Evolutionary conservation across 2,329 filamentous ascomycete species (phyloP), one percentile per base, ranked within the genome.

Genomic region (Pseudogymnoascus sp.): DNA sequence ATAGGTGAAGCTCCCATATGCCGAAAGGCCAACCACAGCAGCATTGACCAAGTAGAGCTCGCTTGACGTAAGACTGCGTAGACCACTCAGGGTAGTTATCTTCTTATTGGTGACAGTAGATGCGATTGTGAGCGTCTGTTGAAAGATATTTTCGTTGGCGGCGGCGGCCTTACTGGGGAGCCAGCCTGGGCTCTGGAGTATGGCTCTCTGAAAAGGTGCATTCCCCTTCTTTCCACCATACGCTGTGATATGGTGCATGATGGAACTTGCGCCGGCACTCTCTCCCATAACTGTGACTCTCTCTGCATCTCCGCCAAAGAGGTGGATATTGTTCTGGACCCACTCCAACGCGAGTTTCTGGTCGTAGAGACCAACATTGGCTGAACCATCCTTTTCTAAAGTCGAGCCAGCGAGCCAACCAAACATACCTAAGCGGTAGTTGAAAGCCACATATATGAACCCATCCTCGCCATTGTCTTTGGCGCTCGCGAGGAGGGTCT

Each of bases 281-380:
- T 81, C 73, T 4, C 81, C 81, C 23, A 82, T 75, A 11, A 83
- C 75, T 0, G 81, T 84, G 38, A 84, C 77, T n/a, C 75, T 73
- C 2, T 75, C 70, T 2, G 77, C 72, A 68, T 85, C 79, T 11
- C 83, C 83, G 7, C 83, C 82, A 67, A 85, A 86, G 8, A 77
- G 71, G 67, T 79, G 73, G 63, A 85, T 84, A 64, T 84, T 74
- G 36, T 78, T 69, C 62, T 82, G 77, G 3, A 86, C 77, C 84
- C 84, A 87, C 67, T 84, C 75, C 5, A 87, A 73, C 18, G 82
- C 82, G 16, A 84, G 73, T 10, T 80, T 76, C 69, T 86, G 83
- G 64, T 85, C 82, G 59, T 78, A 74, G 0, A 84, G 72, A 2
- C 77, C 82, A 6, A 76, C 77, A 67, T 84, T 84, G 2, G 79